phyloP scores from a whole-genome alignment of 2,329 filamentous ascomycete genomes.

The Penicillium sclerotiorum region DNA sequence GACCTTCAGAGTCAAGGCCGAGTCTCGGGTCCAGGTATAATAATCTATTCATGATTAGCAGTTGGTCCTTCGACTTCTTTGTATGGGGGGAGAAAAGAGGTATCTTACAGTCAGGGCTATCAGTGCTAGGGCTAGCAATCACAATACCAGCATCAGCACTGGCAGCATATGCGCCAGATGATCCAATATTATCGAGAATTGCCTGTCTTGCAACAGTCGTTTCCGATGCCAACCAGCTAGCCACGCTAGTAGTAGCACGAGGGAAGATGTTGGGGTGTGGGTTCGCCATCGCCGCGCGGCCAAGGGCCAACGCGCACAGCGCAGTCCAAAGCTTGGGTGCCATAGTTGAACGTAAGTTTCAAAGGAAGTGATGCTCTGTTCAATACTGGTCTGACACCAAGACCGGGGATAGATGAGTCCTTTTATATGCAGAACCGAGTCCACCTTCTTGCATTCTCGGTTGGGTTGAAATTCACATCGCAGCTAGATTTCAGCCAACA shows the following conservation, averaged over 20 bases:
- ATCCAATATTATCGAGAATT: slow-evolving; percentile 58
- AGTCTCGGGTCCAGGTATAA: slow-evolving; percentile 78
- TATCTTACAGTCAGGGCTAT: slow-evolving; percentile 56
- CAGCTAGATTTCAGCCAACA: not conserved
- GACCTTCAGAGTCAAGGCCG: slow-evolving; percentile 69
- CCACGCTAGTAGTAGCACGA: slow-evolving; percentile 23
- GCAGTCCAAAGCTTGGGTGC: not conserved
- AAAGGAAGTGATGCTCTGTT: not conserved
- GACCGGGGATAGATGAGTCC: too few relatives aligned
- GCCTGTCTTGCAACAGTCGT: slow-evolving; percentile 54
- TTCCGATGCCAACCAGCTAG: slow-evolving; percentile 41
- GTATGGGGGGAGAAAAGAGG: too few relatives aligned
- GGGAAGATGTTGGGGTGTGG: not conserved
- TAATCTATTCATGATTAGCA: slow-evolving; percentile 64
- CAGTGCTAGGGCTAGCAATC: slow-evolving; percentile 59
- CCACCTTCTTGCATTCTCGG: too few relatives aligned
- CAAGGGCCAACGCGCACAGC: not conserved
- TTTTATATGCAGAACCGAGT: too few relatives aligned
- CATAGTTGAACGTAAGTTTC: not conserved
- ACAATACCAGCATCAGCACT: slow-evolving; percentile 56
- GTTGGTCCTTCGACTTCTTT: too few relatives aligned
- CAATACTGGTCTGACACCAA: too few relatives aligned
- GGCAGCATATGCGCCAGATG: slow-evolving; percentile 50
- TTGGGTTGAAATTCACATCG: not conserved
- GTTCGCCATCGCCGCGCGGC: not conserved